Base-by-base conservation (phyloP, 345 rosid genomes). In the Zanthoxylum bungeanum region DNA sequence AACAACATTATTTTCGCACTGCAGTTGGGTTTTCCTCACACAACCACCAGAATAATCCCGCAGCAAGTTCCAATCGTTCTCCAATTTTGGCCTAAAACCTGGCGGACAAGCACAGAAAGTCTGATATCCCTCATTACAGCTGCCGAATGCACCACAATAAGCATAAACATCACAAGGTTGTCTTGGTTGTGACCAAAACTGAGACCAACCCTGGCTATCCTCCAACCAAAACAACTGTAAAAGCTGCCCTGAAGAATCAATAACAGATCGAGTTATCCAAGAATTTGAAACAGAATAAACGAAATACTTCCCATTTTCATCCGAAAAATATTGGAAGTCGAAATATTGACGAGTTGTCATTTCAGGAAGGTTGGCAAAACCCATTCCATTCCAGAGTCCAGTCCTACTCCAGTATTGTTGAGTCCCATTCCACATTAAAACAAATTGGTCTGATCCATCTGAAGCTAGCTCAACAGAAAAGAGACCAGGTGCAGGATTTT, bases 401-500 rank as follows among this genome's bases (percentile, higher is more conserved):
- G 66, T n/a, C n/a, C 91, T 89, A 1, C 72, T 72, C 97, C 94
- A 87, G 68, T 66, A 89, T 25, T 2, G 7, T 3, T 17, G 37
- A 8, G 96, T 53, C 60, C 60, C 34, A 36, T 93, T 90, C 94
- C 93, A 79, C 3, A 71, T 47, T 47, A 87, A 76, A 14, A 51
- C 31, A 75, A n/a, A n/a, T n/a, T 83, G 80, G 31, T 82, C 82
- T 39, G 77, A 73, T 25, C 79, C 81, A 37, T 68, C 65, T 1
- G 85, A 88, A 28, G 79, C 79, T 17, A 86, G 76, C 78, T 82
- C 84, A 6, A 90, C 79, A 53, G 96, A 84, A 78, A 82, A 93
- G 51, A 81, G 86, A 67, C 94, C 94, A 6, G 86, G 84, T 7
- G 91, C 77, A 9, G 98, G 93, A 68, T 93, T 86, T 7, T 83